Base-by-base conservation (phyloP, 495 filamentous ascomycete species). In the Hypoxylon crocopeplum region DNA sequence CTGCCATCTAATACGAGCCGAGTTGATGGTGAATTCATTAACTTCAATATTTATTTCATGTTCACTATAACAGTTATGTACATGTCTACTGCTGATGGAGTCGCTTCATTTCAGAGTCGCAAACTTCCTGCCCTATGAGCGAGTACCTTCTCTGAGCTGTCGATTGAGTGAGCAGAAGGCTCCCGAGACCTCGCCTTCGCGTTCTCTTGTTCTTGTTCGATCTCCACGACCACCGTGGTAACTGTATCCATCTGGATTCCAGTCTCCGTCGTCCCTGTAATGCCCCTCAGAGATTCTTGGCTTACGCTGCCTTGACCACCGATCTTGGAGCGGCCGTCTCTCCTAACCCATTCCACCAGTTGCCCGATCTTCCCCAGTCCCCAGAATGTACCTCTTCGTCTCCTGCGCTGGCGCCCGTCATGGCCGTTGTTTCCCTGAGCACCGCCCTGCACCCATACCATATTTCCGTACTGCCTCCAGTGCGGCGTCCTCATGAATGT, bases 211-310 rank as follows among this genome's bases (percentile, higher is more conserved):
- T 45, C 54, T 10, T 52, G 48, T 19, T 57, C 53, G 5, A 49
- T 48, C 34, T 78, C 75, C 7, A 78, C 69, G 1, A 71, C 69
- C 7, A 78, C 74, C 11, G 47, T 74, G 20, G 75, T 78, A 2
- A 75, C 72, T 6, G 70, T 71, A 57, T 78, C 75, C 67, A 73
- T 71, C 63, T 78, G 74, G 22, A 78, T 78, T 1, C 72, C 75
- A 30, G 68, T 68, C 32, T 63, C 70, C 33, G 20, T 53, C 44
- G 34, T 41, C 36, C 27, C 59, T 44, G 59, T 66, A 38, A 69
- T 67, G 11, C 72, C 65, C 33, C 68, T 64, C 17, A 76, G 55
- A 10, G 70, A 71, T 16, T 69, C 59, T 59, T 71, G 56, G 45
- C 72, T 74, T 12, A 50, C 56, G 40, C 61, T 70, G n/a, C 64